Percentiles rank a stretch among this genome's conserved stretches.
phyloP scores from a whole-genome alignment of 2,329 filamentous ascomycete species.

The Monosporascus sp. region DNA sequence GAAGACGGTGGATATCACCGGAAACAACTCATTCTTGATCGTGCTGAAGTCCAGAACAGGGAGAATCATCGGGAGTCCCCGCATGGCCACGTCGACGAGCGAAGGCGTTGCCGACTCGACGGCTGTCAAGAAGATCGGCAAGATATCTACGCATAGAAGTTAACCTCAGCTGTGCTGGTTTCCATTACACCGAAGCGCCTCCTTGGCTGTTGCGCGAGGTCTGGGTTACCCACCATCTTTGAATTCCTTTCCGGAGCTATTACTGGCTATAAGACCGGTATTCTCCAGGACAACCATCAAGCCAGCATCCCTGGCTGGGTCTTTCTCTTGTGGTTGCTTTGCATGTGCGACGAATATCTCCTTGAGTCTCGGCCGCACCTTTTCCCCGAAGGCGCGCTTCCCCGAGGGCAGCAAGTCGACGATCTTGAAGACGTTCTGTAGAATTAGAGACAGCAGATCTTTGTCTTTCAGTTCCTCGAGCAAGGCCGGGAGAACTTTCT shows the following conservation, averaged over 20 bases:
- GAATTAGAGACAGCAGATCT: slow-evolving; percentile 75
- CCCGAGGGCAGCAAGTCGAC: slow-evolving; percentile 72
- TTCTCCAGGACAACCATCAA: slow-evolving; percentile 89
- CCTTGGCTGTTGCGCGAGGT: too few species aligned
- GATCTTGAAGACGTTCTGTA: slow-evolving; percentile 92
- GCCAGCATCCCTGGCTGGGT: slow-evolving; percentile 79
- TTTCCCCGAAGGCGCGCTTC: slow-evolving; percentile 75
- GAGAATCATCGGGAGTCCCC: slow-evolving; percentile 72
- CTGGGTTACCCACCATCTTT: slow-evolving; percentile 65
- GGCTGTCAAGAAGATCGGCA: slow-evolving; percentile 78
- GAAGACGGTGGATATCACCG: slow-evolving; percentile 84
- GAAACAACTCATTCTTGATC: slow-evolving; percentile 95
- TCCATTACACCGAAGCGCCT: too few species aligned
- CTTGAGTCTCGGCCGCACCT: slow-evolving; percentile 76
- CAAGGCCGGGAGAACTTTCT: slow-evolving; percentile 83
- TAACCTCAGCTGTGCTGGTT: too few species aligned
- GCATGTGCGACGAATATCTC: slow-evolving; percentile 69
- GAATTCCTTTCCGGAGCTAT: slow-evolving; percentile 86
- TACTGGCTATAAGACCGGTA: slow-evolving; percentile 67
- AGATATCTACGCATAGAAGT: slow-evolving; percentile 55
- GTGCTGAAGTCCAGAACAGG: slow-evolving; percentile 92
- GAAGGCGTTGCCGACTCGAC: slow-evolving; percentile 87
- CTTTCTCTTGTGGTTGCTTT: slow-evolving; percentile 63
- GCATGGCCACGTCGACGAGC: slow-evolving; percentile 78
- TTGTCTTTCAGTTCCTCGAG: slow-evolving; percentile 92